Percentiles rank a stretch among this genome's conserved stretches.
Evolutionary conservation across 2,329 filamentous ascomycete genomes (phyloP).

Genomic region (Venturia nashicola): DNA sequence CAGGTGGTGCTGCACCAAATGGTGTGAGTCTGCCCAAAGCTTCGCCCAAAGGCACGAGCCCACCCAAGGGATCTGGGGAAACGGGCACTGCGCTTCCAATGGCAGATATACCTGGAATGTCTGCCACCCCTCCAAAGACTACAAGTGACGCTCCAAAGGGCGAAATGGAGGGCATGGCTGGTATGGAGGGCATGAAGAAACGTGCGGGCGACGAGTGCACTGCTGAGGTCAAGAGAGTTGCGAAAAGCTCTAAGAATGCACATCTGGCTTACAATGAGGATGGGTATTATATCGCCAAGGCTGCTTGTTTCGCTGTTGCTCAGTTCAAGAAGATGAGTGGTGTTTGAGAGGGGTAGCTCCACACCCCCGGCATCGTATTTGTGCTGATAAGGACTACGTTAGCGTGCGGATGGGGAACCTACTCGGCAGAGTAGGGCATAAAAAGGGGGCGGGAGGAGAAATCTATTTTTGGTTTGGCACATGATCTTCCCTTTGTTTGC

Average conservation of each 20-base stretch:
- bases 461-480: no score
- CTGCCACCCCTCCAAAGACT: neutral
- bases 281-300: conserved; percentile 4
- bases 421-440: no score
- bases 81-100: neutral
- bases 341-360: neutral
- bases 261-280: conserved; percentile 4
- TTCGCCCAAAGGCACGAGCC: neutral
- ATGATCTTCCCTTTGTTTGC: no score
- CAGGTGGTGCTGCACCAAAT: neutral
- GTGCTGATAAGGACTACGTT: no score
- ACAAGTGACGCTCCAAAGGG: neutral
- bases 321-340: conserved; percentile 2
- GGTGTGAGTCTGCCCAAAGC: neutral
- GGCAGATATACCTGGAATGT: neutral
- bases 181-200: neutral
- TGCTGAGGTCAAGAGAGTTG: neutral
- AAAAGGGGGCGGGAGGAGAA: no score
- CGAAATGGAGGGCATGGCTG: neutral
- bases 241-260: neutral
- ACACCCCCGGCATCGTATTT: no score
- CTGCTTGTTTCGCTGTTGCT: conserved; percentile 2
- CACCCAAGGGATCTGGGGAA: neutral
- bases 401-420: no score
- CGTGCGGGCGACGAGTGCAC: neutral